Conservation (phyloP, 495 filamentous ascomycete species). For the Penicillium angulare region DNA sequence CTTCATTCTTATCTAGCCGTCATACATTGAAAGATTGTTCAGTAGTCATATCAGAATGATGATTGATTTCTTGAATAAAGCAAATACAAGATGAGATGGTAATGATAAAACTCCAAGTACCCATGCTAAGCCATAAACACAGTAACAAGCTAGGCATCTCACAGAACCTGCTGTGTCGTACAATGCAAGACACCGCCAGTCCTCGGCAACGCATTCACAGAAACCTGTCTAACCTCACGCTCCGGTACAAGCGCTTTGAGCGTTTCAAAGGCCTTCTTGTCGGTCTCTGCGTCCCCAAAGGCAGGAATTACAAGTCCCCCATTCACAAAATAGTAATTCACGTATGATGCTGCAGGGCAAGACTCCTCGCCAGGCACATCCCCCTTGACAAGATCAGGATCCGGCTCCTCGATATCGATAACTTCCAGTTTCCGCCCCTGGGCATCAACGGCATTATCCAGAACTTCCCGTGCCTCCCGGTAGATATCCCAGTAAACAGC, state of each 20-base stretch:
- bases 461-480: conserved; percentile 24
- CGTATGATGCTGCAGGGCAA: conserved; percentile 30
- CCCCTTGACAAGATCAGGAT: conserved; percentile 19
- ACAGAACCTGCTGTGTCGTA: conserved; percentile 34
- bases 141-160: not conserved
- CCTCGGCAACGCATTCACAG: conserved; percentile 26
- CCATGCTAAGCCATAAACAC: too few species aligned
- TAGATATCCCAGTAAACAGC: conserved; percentile 27
- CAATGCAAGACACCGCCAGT: conserved; percentile 36
- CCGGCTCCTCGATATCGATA: conserved; percentile 31
- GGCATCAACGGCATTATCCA: conserved; percentile 25
- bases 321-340: conserved; percentile 39
- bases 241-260: conserved; percentile 25
- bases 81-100: conserved; percentile 2
- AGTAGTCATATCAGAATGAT: too few species aligned
- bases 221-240: conserved; percentile 23
- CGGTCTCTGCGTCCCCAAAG: conserved; percentile 30
- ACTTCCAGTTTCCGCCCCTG: conserved; percentile 25
- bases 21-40: too few species aligned
- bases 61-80: too few species aligned
- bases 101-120: not conserved
- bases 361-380: conserved; percentile 22
- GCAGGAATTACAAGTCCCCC: conserved; percentile 31
- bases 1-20: too few species aligned
- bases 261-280: conserved; percentile 25